Percentiles rank a stretch among this genome's conserved stretches.
phyloP scores from a whole-genome alignment of 805 yeast genomes.

The Yamadazyma olivae region DNA sequence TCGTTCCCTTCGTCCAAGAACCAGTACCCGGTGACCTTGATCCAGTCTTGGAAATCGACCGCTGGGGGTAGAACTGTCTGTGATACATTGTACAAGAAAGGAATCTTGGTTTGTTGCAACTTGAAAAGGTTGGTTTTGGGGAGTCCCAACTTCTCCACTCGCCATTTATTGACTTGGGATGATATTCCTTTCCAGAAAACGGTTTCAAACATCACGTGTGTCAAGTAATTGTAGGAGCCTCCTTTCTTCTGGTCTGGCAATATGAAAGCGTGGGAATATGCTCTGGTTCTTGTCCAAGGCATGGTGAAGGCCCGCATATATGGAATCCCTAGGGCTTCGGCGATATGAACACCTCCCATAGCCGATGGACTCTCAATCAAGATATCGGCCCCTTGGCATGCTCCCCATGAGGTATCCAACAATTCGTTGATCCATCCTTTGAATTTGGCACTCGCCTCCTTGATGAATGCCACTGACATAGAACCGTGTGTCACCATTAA shows the following conservation, averaged over 20 bases:
- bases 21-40: constrained; percentile 96
- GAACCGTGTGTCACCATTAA: constrained; percentile 90
- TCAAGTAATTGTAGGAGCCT: constrained; percentile 87
- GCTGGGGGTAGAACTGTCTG: constrained; percentile 90
- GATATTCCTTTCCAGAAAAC: constrained; percentile 92
- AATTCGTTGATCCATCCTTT: constrained; percentile 80
- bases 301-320: constrained; percentile 94
- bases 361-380: constrained; percentile 95
- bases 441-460: constrained; percentile 80
- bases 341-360: constrained; percentile 93
- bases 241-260: constrained; percentile 93
- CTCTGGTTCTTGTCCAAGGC: constrained; percentile 98
- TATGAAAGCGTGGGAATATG: constrained; percentile 94
- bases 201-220: constrained; percentile 90
- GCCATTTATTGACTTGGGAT: constrained; percentile 84
- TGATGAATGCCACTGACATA: constrained; percentile 75
- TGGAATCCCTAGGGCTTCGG: constrained; percentile 86
- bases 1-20: constrained; percentile 67
- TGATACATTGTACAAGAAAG: constrained; percentile 85
- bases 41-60: constrained; percentile 92
- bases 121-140: constrained; percentile 67
- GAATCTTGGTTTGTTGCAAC: constrained; percentile 75
- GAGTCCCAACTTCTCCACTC: constrained; percentile 61
- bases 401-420: constrained; percentile 73
- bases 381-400: constrained; percentile 79